Conservation (phyloP, 108 stramenopile species). For the Asterionellopsis glacialis region DNA sequence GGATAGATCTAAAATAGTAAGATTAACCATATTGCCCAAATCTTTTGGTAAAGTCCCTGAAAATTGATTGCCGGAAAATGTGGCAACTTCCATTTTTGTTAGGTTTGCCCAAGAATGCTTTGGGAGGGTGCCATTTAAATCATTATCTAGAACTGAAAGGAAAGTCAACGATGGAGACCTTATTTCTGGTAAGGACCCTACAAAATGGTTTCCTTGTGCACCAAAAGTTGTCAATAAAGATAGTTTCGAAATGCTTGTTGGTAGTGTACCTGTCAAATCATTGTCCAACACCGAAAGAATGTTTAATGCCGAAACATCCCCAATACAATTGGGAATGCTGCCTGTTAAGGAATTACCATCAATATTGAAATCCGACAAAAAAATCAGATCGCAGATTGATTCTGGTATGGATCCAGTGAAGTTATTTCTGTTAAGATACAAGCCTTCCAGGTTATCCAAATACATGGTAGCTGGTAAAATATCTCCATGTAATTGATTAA, state of each 20-base stretch:
- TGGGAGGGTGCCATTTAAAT: slow-evolving; percentile 31
- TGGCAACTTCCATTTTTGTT: too few relatives aligned
- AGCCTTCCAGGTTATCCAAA: too few relatives aligned
- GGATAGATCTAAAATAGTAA: not conserved
- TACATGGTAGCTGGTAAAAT: too few relatives aligned
- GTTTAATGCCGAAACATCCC: not conserved
- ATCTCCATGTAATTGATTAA: too few relatives aligned
- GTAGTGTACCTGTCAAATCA: slow-evolving; percentile 11
- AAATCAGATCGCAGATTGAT: too few relatives aligned
- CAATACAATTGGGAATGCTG: slow-evolving; percentile 1
- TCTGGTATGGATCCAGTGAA: too few relatives aligned
- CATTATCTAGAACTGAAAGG: slow-evolving; percentile 24
- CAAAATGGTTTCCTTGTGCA: slow-evolving; percentile 16
- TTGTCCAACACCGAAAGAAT: not conserved
- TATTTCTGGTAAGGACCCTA: slow-evolving; percentile 30
- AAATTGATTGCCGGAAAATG: not conserved
- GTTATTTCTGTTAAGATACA: slow-evolving; percentile 9
- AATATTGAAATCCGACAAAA: not conserved
- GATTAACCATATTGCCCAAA: too few relatives aligned
- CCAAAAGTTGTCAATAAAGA: slow-evolving; percentile 15
- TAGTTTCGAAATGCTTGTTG: slow-evolving; percentile 15
- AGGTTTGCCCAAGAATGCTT: too few relatives aligned
- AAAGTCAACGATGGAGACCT: slow-evolving; percentile 9
- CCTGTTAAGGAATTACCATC: not conserved
- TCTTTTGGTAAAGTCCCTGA: too few relatives aligned